These are phyloP conservation scores for Rhynchosporium secalis DNA, from an alignment of 2,329 filamentous ascomycete genomes.

Conservation along the genomic window DNA sequence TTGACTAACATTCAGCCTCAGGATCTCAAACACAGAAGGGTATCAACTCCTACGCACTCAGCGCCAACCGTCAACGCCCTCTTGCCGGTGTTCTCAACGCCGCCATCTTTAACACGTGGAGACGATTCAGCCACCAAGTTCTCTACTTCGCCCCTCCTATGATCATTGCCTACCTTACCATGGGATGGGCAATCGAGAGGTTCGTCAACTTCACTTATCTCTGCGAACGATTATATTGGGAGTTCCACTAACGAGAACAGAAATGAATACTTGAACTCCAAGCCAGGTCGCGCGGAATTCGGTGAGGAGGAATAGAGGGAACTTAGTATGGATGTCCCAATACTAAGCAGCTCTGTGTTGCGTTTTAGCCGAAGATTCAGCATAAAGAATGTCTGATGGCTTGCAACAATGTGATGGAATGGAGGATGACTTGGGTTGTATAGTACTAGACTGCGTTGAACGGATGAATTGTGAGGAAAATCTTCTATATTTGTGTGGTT, in stretches of 20 bases:
- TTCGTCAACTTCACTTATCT: constrained; percentile 49
- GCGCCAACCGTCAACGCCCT: constrained; percentile 85
- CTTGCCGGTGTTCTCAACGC: constrained; percentile 75
- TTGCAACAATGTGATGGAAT: constrained; percentile 20
- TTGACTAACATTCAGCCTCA: constrained; percentile 40
- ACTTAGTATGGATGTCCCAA: constrained; percentile 19
- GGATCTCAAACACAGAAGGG: constrained; percentile 63
- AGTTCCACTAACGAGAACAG: constrained; percentile 44
- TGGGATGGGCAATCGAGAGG: constrained; percentile 92
- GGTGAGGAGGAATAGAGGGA: constrained; percentile 41
- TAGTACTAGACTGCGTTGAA: constrained; percentile 37
- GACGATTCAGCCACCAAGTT: constrained; percentile 81
- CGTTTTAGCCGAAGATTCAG: constrained; percentile 30
- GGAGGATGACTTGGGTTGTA: constrained; percentile 28
- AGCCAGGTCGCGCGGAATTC: constrained; percentile 63
- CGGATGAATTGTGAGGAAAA: constrained; percentile 18
- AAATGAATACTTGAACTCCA: constrained; percentile 81
- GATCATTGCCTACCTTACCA: constrained; percentile 73
- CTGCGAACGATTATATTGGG: neutral
- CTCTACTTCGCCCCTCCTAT: constrained; percentile 86
- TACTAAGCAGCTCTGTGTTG: constrained; percentile 34
- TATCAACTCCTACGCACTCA: constrained; percentile 71
- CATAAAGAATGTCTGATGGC: constrained; percentile 18
- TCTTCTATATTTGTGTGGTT: neutral
- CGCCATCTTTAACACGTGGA: constrained; percentile 94